These are phyloP conservation scores for Rhamnella rubrinervis DNA, from an alignment of 331 rosid genomes.

Conservation along the genomic window DNA sequence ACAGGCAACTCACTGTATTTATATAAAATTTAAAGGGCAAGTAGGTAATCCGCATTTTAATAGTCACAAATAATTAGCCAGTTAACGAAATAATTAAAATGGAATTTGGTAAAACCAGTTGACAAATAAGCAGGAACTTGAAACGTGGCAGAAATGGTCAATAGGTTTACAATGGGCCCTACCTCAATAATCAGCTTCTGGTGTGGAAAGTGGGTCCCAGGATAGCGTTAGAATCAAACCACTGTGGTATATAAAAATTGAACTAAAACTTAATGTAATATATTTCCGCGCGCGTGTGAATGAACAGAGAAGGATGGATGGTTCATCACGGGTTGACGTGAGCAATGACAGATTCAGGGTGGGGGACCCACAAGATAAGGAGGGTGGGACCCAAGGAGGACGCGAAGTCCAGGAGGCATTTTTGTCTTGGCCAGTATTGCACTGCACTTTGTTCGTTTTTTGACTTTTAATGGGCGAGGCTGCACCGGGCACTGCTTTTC, in stretches of 20 bases:
- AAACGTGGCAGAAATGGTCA: background rate
- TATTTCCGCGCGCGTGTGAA: background rate
- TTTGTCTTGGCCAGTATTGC: too few species aligned
- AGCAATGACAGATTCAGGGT: background rate
- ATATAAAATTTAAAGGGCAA: too few species aligned
- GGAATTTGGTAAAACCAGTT: background rate
- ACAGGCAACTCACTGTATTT: too few species aligned
- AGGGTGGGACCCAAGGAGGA: background rate
- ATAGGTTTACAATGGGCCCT: too few species aligned
- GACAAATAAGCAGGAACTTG: background rate
- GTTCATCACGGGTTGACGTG: background rate
- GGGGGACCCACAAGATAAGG: background rate
- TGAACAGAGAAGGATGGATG: background rate
- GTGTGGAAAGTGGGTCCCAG: background rate
- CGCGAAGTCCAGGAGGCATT: constrained; percentile 7
- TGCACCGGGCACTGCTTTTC: too few species aligned
- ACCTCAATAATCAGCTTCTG: background rate
- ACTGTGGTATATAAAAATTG: background rate
- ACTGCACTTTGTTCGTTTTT: too few species aligned
- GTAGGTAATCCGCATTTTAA: constrained; percentile 8
- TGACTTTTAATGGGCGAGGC: too few species aligned
- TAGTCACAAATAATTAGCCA: background rate
- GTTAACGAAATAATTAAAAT: background rate
- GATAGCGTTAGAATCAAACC: constrained; percentile 8
- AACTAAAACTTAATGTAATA: too few species aligned